Evolutionary conservation across 2,329 filamentous ascomycete genomes (phyloP), one percentile per base, ranked within the genome.

Genomic region (Botrytis deweyae): DNA sequence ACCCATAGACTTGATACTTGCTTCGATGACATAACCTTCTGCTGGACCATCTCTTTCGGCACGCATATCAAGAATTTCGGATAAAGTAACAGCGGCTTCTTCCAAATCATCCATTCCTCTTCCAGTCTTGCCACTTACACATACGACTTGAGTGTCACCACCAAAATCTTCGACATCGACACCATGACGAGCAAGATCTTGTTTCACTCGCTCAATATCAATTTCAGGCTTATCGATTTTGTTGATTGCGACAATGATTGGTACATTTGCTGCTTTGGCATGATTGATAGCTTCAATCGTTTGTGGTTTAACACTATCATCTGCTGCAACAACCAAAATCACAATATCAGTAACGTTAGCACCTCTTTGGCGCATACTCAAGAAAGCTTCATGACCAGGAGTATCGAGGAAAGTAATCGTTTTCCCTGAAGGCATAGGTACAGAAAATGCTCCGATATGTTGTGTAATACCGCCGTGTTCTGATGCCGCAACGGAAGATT

Each of bases 381-480:
- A 84, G 83, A 99, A 99, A 0, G 96, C 97, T 42, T 95, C 94
- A 84, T 99, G 96, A 1, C 96, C 96, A 1, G 96, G 96, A 0
- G 96, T 99, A 81, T 99, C 96, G 42, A 99, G 87, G 85, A 99
- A 99, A 0, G 97, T 99, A 78, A 99, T 97, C 55, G 90, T 89
- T 82, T 95, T 97, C 62, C 95, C 95, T 8, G 90, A 91, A 7
- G 93, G 91, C 86, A 99, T 90, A 29, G 89, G 89, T 2, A 99
- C 96, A 10, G 94, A 94, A 84, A 99, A 99, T 25, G 96, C 96
- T 82, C 96, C 97, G 77, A 99, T 99, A 80, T 99, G 96, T 82
- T 99, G 96, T 0, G 96, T 99, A 81, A 99, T 99, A 52, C 96
- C 96, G 76, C 96, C 96, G 81, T 98, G 95, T 82, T 99, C 96